Evolutionary conservation across 2,329 filamentous ascomycete species (phyloP), one percentile per base, ranked within the genome.

Genomic region (Chaetomiaceae sp.): DNA sequence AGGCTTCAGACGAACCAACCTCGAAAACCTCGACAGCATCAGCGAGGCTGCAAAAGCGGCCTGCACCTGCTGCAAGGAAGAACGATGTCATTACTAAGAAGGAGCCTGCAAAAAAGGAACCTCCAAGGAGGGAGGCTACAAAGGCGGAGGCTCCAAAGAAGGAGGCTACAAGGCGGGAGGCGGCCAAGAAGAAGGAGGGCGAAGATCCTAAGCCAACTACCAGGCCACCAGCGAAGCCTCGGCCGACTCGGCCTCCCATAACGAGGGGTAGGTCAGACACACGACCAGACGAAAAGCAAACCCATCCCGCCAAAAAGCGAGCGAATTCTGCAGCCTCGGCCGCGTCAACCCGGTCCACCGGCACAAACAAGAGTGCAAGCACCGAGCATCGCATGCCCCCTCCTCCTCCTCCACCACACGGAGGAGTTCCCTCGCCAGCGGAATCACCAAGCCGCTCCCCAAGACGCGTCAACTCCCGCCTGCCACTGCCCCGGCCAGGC

Each of bases 401-500:
- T 44, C 53, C 34, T 23, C 34, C 44, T 1, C 27, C 37, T 15
- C 38, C 51, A 44, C n/a, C 40, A 7, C 43, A 31, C 38, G 38
- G 22, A 33, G 25, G 45, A 34, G 39, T 14, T 19, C 22, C 31
- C 39, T 39, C 57, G 8, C 51, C 36, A 6, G 47, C 36, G 27
- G 50, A 36, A 15, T 55, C 39, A 15, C 52, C 49, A 14, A 63
- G 45, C 53, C 64, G 59, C 52, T 65, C 60, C 27, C 59, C 63
- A n/a, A 49, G 59, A 25, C 57, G 64, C n/a, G 53, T 63, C 15
- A 64, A 67, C 54, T 68, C 68, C 3, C 65, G 69, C 23, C 63
- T 69, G 2, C 64, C 66, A 6, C 59, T 74, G n/a, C 66, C 71
- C 40, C 65, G 70, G 56, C 63, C 52, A 9, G 54, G 51, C 6